Base-by-base conservation (phyloP, 148 eudicot genomes). In the Diospyros lotus region DNA sequence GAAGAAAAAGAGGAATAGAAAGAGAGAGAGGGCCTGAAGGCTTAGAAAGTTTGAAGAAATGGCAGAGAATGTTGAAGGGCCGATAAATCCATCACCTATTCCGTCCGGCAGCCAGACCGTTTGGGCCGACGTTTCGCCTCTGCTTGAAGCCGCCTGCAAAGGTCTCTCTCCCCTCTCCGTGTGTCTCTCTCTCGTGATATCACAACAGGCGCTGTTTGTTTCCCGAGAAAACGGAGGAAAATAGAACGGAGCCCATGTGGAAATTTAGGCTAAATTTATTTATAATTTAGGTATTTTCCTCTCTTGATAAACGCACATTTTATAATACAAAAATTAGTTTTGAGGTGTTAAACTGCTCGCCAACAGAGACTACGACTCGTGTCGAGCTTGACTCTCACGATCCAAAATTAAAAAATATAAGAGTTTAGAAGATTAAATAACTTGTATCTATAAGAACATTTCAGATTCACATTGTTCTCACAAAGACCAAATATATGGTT, bases 111-210 rank as follows among this genome's bases (percentile, higher is more conserved):
- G 85, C 42, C 88, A 88, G 70, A 82, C 90, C 58, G 92, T 86
- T 75, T 94, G 98, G 98, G 78, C 94, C 7, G 93, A 94, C 58
- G 84, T 88, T 63, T 88, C 98, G 54, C 73, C 84, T 61, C 88
- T 94, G 8, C 88, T 94, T 9, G 51, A 60, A 39, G 56, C 86
- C 64, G 93, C 98, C 59, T 90, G 91, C 80, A 53, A 77, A 75
- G 98, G 98, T 93, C 64, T 64, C 15, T 54, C 28, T 48, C 59
- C 45, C 68, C 61, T 53, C 3, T 9, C 0, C n/a, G n/a, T n/a
- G n/a, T n/a, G n/a, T 42, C 13, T 48, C 6, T 51, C 14, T 15
- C n/a, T 11, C 3, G 1, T 54, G 2, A 52, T 12, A 64, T 13
- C n/a, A 1, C n/a, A 39, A 39, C 3, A 9, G 38, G 1, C 1